A percentile compares a stretch with the other conserved stretches of the same genome.
Conservation (phyloP, 192 early-diverging fungal species). For the Mortierella hygrophila region DNA sequence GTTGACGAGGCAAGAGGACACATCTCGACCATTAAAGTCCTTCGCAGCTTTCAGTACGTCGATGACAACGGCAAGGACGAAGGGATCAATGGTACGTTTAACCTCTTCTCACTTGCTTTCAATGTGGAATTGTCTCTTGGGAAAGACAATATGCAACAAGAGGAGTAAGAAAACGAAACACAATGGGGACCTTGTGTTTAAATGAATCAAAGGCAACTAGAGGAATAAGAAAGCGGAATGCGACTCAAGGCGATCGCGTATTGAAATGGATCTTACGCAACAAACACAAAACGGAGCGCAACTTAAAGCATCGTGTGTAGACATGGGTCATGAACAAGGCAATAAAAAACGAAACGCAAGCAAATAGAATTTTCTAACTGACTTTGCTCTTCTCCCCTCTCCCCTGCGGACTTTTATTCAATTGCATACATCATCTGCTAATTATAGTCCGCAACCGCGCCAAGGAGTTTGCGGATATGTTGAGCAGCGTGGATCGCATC, state of each 20-base stretch:
- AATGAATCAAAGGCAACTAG: too few relatives aligned
- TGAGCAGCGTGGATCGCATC: conserved; percentile 83
- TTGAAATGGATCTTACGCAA: too few relatives aligned
- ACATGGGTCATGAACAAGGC: not conserved
- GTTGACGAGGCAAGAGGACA: conserved; percentile 89
- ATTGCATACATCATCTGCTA: not conserved
- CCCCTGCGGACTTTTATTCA: conserved; percentile 4
- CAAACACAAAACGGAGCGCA: not conserved
- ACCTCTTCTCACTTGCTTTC: not conserved
- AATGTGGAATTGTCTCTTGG: not conserved
- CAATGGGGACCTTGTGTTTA: too few relatives aligned
- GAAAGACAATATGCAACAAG: too few relatives aligned
- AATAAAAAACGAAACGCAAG: too few relatives aligned
- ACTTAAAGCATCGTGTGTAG: too few relatives aligned
- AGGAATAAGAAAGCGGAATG: too few relatives aligned
- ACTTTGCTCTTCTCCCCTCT: too few relatives aligned
- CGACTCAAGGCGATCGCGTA: too few relatives aligned
- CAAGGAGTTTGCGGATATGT: conserved; percentile 89
- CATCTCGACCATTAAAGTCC: conserved; percentile 89
- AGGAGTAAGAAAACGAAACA: too few relatives aligned
- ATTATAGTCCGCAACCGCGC: conserved; percentile 84
- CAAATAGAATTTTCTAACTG: too few relatives aligned
- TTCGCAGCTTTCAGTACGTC: conserved; percentile 89
- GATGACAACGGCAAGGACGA: conserved; percentile 98
- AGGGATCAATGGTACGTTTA: conserved; percentile 89